Base-by-base conservation (phyloP, 306 rosid species). In the Cercis canadensis region DNA sequence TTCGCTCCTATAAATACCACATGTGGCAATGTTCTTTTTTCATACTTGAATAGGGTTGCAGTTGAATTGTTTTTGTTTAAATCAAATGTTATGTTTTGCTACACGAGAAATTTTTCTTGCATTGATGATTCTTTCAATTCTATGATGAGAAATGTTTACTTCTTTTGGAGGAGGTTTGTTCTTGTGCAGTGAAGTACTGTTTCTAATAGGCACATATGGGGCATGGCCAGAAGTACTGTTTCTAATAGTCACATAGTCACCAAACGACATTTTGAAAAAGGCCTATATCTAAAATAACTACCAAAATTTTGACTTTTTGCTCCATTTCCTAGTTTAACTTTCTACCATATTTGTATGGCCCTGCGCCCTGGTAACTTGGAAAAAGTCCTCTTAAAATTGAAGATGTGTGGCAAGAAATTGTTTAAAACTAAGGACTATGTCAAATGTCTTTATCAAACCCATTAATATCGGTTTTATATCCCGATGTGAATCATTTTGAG, bases 181-280 rank as follows among this genome's bases (percentile, higher is more conserved):
- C 31, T 13, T 19, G 64, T 51, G 18, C 13, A 50, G 31, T 17
- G 46, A 14, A 58, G 9, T 45, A 21, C 13, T 59, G 41, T 34
- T 5, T 19, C 7, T 24, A 51, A 47, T 49, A 37, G 33, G 52
- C 62, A 51, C 50, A 46, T 65, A 37, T 45, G 36, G 19, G 51
- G 43, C 59, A 74, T 64, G 72, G 4, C 14, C 40, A 73, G 32
- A 63, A n/a, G n/a, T n/a, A n/a, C n/a, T n/a, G n/a, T n/a, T n/a
- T n/a, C n/a, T n/a, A n/a, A n/a, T n/a, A n/a, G n/a, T n/a, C n/a
- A n/a, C n/a, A n/a, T n/a, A n/a, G n/a, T n/a, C n/a, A n/a, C n/a
- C n/a, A n/a, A n/a, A n/a, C n/a, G n/a, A n/a, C n/a, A n/a, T 13
- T 63, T 7, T 12, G 63, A 45, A 63, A 18, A 54, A 53, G 45